Base-by-base conservation (phyloP, 1,139 yeast species). In the Pichia inconspicua region DNA sequence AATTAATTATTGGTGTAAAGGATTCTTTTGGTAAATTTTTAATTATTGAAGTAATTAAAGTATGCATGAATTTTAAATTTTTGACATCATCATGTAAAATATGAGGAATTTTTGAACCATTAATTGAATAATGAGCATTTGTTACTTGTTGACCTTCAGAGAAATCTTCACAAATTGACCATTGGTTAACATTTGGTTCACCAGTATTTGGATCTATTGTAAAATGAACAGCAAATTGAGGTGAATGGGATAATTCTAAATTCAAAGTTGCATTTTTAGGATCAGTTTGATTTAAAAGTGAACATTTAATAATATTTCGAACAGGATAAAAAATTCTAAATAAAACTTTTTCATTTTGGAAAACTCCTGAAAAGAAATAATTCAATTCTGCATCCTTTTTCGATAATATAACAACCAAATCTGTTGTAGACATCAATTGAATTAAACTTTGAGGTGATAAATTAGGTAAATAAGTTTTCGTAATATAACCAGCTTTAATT, bases 81-180 rank as follows among this genome's bases (percentile, higher is more conserved):
- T 58, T 58, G 15, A 57, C 48, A 25, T 58, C 55, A 19, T 66
- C 67, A 10, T 62, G 56, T 25, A 65, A 50, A 8, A 65, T 75
- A 59, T 79, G 84, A 2, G 83, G 82, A 8, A 72, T 69, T 22
- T 70, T 64, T 11, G 69, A 63, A 3, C 78, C 79, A 3, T 74
- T 75, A 32, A 74, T 85, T 15, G 80, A 80, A 41, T 71, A 66
- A 59, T 70, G 78, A 0, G 92, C 90, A 53, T 72, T 75, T 50
- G 79, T 78, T 12, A 84, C 92, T 61, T 84, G 90, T 58, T 82
- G 88, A 25, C 86, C 89, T 57, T 84, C 92, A 51, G 87, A 80
- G 57, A 84, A 84, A 65, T 84, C 94, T 52, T 84, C 92, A 64
- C 92, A 84, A 28, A 83, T 80, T 2, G 85, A 80, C 94, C 94